These are phyloP conservation scores for Hymenoscyphus scutula DNA, from an alignment of 2,329 filamentous ascomycete genomes.

Conservation along the genomic window DNA sequence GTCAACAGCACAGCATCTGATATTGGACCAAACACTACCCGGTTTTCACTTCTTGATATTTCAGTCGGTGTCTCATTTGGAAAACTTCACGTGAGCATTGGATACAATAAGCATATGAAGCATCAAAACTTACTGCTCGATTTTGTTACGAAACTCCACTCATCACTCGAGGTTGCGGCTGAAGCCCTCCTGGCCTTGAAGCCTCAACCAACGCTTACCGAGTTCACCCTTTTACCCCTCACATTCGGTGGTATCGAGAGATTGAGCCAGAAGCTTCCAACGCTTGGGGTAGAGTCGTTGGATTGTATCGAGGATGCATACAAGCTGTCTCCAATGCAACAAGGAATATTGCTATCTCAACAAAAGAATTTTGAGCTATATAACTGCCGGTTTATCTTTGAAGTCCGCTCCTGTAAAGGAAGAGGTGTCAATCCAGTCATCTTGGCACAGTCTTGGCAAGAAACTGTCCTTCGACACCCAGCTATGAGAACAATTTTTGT, in stretches of 20 bases:
- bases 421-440: conserved; percentile 19
- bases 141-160: conserved; percentile 9
- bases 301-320: conserved; percentile 23
- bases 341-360: conserved; percentile 22
- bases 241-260: conserved; percentile 12
- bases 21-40: conserved; percentile 36
- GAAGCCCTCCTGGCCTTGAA: background rate
- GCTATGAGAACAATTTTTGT: conserved; percentile 25
- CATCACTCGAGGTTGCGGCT: conserved; percentile 9
- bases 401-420: background rate
- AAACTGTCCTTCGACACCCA: conserved; percentile 20
- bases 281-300: conserved; percentile 10
- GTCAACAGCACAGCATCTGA: conserved; percentile 4
- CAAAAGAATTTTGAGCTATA: conserved; percentile 13
- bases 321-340: conserved; percentile 23
- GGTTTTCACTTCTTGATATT: conserved; percentile 21
- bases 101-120: conserved; percentile 18
- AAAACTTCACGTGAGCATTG: conserved; percentile 11
- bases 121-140: conserved; percentile 13
- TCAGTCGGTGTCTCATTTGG: conserved; percentile 13
- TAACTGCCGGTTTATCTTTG: background rate
- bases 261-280: conserved; percentile 10
- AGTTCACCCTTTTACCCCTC: conserved; percentile 21
- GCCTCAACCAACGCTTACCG: conserved; percentile 13
- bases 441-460: conserved; percentile 25